Percentiles rank a stretch among this genome's conserved stretches.
Conservation (phyloP, 352 stramenopile species). For the Phytophthora chlamydospora region DNA sequence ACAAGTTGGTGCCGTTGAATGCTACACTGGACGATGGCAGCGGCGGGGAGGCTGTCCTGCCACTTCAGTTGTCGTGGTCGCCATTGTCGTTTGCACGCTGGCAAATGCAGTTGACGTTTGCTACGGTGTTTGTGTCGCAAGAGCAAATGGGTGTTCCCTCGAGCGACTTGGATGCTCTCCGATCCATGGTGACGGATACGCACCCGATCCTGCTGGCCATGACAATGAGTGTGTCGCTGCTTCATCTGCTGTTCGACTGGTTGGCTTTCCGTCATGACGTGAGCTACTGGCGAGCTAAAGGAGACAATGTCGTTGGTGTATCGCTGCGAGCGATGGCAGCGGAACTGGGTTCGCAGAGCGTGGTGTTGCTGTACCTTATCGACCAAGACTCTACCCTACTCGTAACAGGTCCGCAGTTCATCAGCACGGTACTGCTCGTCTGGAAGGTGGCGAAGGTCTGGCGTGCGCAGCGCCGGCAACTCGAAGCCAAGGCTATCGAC, state of each 20-base stretch:
- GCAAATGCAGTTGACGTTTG: constrained; percentile 82
- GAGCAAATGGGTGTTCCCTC: constrained; percentile 65
- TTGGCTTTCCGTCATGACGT: constrained; percentile 98
- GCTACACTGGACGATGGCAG: constrained; percentile 41
- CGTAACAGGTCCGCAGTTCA: constrained; percentile 80
- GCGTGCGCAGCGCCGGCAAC: constrained; percentile 35
- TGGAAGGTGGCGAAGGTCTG: constrained; percentile 89
- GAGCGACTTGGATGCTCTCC: constrained; percentile 88
- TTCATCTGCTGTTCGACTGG: constrained; percentile 98
- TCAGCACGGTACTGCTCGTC: constrained; percentile 80
- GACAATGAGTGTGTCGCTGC: constrained; percentile 94
- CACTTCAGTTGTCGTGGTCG: constrained; percentile 74
- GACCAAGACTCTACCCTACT: constrained; percentile 95
- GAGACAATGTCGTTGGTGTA: constrained; percentile 94
- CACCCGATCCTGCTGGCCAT: constrained; percentile 95
- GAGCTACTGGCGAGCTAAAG: constrained; percentile 94
- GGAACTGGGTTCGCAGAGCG: constrained; percentile 92
- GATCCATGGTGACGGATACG: constrained; percentile 93
- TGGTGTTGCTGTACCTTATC: constrained; percentile 96
- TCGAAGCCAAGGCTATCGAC: constrained; percentile 3
- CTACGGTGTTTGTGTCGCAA: constrained; percentile 61
- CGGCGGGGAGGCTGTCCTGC: constrained; percentile 29
- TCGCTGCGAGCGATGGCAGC: constrained; percentile 93
- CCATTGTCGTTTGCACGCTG: constrained; percentile 80
- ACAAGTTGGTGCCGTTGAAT: constrained; percentile 78